Percentiles rank a stretch among this genome's conserved stretches.
phyloP scores from a whole-genome alignment of 1,284 basidiomycete genomes.

The Agroathelia rolfsii region DNA sequence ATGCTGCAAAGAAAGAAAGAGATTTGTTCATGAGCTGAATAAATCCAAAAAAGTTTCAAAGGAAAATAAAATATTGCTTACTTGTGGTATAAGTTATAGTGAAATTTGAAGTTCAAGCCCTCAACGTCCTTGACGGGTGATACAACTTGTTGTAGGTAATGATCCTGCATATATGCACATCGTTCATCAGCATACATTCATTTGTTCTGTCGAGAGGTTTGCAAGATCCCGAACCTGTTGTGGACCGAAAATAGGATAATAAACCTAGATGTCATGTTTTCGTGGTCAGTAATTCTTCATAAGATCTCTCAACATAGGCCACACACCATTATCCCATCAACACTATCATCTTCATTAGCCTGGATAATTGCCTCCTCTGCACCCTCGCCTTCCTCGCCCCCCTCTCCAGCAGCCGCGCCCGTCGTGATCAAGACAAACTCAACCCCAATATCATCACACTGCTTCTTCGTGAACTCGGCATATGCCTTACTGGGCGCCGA shows the following conservation, averaged over 20 bases:
- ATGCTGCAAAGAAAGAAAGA: slow-evolving; percentile 35
- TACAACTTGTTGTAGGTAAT: slow-evolving; percentile 93
- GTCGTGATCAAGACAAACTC: slow-evolving; percentile 73
- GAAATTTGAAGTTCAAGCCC: slow-evolving; percentile 91
- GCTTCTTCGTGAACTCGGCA: slow-evolving; percentile 88
- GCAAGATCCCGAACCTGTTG: slow-evolving; percentile 51
- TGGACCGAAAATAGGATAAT: slow-evolving; percentile 86
- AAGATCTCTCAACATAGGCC: slow-evolving; percentile 3
- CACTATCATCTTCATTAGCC: slow-evolving; percentile 77
- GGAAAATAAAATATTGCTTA: slow-evolving; percentile 24
- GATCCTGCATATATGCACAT: slow-evolving; percentile 52
- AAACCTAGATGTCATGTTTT: slow-evolving; percentile 68
- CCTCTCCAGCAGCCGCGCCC: slow-evolving; percentile 48
- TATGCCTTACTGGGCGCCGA: slow-evolving; percentile 85
- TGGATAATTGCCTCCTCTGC: slow-evolving; percentile 94
- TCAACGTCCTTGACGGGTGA: slow-evolving; percentile 97
- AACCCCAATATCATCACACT: slow-evolving; percentile 84
- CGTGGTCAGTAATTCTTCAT: slow-evolving; percentile 1
- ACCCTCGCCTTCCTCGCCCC: slow-evolving; percentile 50
- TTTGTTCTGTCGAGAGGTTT: slow-evolving; percentile 8
- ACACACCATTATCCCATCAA: slow-evolving; percentile 93
- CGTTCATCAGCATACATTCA: slow-evolving; percentile 6
- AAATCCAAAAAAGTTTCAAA: slow-evolving; percentile 3
- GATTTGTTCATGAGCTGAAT: slow-evolving; percentile 1
- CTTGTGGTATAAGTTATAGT: slow-evolving; percentile 98